Evolutionary conservation across 2,329 filamentous ascomycete genomes (phyloP).

Genomic region (Bimuria novae-zelandiae): DNA sequence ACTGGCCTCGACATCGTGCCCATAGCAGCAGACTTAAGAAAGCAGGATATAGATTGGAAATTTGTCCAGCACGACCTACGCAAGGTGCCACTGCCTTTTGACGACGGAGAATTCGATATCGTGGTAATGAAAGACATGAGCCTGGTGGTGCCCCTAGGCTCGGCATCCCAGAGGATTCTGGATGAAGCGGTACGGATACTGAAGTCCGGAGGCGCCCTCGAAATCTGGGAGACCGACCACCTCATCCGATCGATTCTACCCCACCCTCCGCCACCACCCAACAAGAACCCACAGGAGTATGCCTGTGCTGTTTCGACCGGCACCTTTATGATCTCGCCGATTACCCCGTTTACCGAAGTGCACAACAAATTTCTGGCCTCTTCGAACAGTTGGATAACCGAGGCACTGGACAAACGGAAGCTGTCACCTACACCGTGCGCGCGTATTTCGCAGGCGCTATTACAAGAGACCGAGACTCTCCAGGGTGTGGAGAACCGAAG

Average conservation of each 20-base stretch:
- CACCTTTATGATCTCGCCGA: conserved; percentile 80
- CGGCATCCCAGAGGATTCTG: conserved; percentile 59
- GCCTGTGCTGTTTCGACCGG: conserved; percentile 70
- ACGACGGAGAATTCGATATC: conserved; percentile 80
- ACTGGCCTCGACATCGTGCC: conserved; percentile 82
- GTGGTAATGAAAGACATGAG: conserved; percentile 86
- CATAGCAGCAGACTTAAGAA: conserved; percentile 66
- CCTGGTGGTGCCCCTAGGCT: conserved; percentile 64
- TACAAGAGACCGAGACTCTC: conserved; percentile 78
- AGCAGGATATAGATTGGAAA: conserved; percentile 81
- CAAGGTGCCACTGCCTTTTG: conserved; percentile 74
- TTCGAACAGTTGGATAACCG: conserved; percentile 81
- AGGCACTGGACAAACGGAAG: conserved; percentile 72
- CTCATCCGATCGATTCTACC: conserved; percentile 81
- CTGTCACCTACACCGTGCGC: conserved; percentile 79
- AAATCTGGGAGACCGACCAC: conserved; percentile 90
- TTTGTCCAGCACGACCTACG: conserved; percentile 89
- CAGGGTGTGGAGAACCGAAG: conserved; percentile 73
- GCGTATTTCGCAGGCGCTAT: conserved; percentile 72
- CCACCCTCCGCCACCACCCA: conserved; percentile 67
- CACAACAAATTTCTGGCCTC: conserved; percentile 82
- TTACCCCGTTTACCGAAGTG: conserved; percentile 79
- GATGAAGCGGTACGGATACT: conserved; percentile 80
- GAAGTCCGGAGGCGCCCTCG: conserved; percentile 76
- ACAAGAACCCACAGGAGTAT: conserved; percentile 64